Evolutionary conservation across 2,329 filamentous ascomycete species (phyloP), one percentile per base, ranked within the genome.

Genomic region (Fonsecaea erecta): DNA sequence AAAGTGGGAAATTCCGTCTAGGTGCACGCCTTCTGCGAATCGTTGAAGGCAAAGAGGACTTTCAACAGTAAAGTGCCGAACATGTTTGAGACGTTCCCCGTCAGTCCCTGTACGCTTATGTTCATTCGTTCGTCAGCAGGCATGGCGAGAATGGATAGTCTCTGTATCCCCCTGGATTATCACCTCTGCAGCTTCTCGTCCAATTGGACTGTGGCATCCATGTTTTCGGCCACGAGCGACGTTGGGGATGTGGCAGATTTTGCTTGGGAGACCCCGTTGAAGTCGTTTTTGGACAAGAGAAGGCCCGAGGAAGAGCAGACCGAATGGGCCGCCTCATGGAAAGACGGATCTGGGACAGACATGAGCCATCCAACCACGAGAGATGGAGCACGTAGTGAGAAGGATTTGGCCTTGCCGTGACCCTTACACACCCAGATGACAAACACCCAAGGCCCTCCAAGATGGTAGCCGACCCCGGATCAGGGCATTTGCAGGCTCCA

Each of bases 351-450:
- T 48, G 18, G 43, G 8, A 48, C 12, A 14, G 43, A 48, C 43
- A 24, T 48, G 18, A 48, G 21, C 18, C 43, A 48, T 48, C 1
- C 18, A 24, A 48, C 43, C 18, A 8, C 12, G 18, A 48, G 24
- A 48, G 18, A 48, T 24, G 43, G 18, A 48, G 43, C 43, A 48
- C 18, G n/a, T 48, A 21, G 21, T 18, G 21, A 21, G 18, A 48
- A 48, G 43, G 43, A 48, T 48, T 48, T 66, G 66, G 60, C 54
- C 48, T 24, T 66, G 65, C 37, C 63, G 63, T 43, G 18, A 28
- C 14, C 21, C 53, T 60, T 60, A 46, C 32, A 46, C 57, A 60
- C 32, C 18, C 28, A 32, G 57, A 60, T 52, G 57, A 60, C 57
- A 60, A 52, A 60, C 48, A n/a, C 8, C 43, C 43, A 11, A 51